These are phyloP conservation scores for Amylostereum areolatum DNA, from an alignment of 1,284 basidiomycete genomes.

Conservation along the genomic window DNA sequence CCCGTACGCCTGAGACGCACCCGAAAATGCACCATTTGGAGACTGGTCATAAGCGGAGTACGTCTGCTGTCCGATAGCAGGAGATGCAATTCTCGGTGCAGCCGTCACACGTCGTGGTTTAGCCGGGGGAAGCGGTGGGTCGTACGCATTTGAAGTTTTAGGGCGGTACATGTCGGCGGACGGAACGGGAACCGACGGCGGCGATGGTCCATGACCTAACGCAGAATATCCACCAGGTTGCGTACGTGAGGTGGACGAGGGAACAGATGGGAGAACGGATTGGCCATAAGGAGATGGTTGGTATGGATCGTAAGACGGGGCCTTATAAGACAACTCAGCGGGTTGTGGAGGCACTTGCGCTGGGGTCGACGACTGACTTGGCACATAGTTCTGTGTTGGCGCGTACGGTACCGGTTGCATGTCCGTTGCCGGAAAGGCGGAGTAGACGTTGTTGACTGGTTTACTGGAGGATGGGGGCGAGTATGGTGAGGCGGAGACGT, in stretches of 20 bases:
- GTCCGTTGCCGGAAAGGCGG: not conserved
- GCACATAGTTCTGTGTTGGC: not conserved
- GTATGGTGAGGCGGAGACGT: not conserved
- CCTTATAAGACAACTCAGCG: not conserved
- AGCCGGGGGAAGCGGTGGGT: conserved; percentile 64
- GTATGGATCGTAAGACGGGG: conserved; percentile 17
- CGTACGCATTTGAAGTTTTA: conserved; percentile 69
- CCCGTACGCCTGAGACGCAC: not conserved
- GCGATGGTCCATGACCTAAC: conserved; percentile 12
- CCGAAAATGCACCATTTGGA: not conserved
- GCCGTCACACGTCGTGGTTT: conserved; percentile 34
- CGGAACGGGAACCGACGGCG: conserved; percentile 29
- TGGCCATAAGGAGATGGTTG: not conserved
- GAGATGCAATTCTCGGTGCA: conserved; percentile 21
- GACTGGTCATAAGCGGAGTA: conserved; percentile 20
- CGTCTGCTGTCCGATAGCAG: conserved; percentile 16
- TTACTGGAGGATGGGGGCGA: not conserved
- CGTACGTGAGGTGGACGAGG: not conserved
- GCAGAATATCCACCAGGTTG: not conserved
- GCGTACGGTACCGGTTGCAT: too few relatives aligned
- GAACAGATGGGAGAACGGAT: not conserved
- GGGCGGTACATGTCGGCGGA: conserved; percentile 43
- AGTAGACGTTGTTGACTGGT: not conserved
- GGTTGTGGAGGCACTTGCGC: not conserved
- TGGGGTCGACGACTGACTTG: not conserved